phyloP scores from a whole-genome alignment of 768 basidiomycete species.

The Macrolepiota dolichaula region DNA sequence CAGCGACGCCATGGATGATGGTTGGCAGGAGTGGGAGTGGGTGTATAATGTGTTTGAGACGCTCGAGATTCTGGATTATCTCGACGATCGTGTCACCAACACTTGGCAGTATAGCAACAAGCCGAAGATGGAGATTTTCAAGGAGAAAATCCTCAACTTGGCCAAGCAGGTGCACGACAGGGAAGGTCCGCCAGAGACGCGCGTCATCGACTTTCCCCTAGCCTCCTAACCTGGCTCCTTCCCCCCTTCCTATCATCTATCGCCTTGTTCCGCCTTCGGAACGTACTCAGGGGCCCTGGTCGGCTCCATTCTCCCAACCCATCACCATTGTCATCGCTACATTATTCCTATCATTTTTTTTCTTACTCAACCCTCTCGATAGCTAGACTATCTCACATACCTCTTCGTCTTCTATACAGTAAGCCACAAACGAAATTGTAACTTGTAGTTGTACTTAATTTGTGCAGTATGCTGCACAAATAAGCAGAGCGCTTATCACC shows the following conservation, averaged over 20 bases:
- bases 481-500: background rate
- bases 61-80: slow-evolving; percentile 9
- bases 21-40: slow-evolving; percentile 12
- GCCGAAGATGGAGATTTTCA: slow-evolving; percentile 12
- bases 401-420: background rate
- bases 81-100: slow-evolving; percentile 11
- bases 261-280: background rate
- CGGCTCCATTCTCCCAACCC: background rate
- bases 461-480: background rate
- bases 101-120: slow-evolving; percentile 11
- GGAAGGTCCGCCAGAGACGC: slow-evolving; percentile 3
- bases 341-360: slow-evolving; percentile 11
- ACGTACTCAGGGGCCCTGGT: slow-evolving; percentile 3
- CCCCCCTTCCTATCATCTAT: background rate
- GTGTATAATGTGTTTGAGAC: slow-evolving; percentile 12
- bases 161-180: slow-evolving; percentile 4
- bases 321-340: background rate
- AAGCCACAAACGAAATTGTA: slow-evolving; percentile 2
- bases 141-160: slow-evolving; percentile 5
- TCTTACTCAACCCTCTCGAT: background rate
- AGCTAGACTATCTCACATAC: slow-evolving; percentile 9
- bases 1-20: slow-evolving; percentile 9
- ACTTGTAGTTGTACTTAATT: slow-evolving; percentile 5
- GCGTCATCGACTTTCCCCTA: slow-evolving; percentile 10
- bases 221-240: background rate